Base-by-base conservation (phyloP, 108 stramenopile species). In the Cyclotella distinguenda region DNA sequence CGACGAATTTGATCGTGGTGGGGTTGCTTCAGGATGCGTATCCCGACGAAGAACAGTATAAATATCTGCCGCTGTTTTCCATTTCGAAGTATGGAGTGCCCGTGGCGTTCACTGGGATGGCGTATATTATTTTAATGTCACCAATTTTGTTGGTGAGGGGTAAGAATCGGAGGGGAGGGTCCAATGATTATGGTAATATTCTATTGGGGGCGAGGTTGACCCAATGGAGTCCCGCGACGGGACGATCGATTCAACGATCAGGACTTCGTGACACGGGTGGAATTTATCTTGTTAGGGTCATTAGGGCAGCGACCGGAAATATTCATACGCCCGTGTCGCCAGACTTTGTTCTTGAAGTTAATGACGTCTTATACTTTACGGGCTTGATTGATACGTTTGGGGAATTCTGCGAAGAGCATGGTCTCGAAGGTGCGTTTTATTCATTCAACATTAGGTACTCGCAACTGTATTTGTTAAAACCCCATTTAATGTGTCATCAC, bases 341-440 rank as follows among this genome's bases (percentile, higher is more conserved):
- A 60, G 88, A 95, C 4, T 91, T 95, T 64, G 87, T 91, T 16
- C 57, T 95, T 32, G 83, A 88, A 61, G 90, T 77, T 1, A 89
- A 86, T 46, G 94, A 95, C 70, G 70, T 85, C 57, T 66, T 95
- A 11, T 91, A 87, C 72, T 95, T 95, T 79, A 95, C 90, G 35
- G 90, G 90, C 19, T 57, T 88, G 60, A 80, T 92, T 3, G 87
- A 95, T 34, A 77, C 56, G 12, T 91, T 95, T 73, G 89, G 84
- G 3, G 66, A 77, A 11, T 90, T 95, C 65, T 91, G 90, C 62
- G 84, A 86, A 56, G 82, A 82, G 35, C 84, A 95, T 59, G 94
- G 86, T 4, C 66, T 95, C 57, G 89, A 95, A 62, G 57, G n/a
- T n/a, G n/a, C n/a, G n/a, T n/a, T n/a, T n/a, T n/a, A n/a, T n/a